Evolutionary conservation across 306 rosid genomes (phyloP), one percentile per base, ranked within the genome.

Genomic region (Cajanus cajan): DNA sequence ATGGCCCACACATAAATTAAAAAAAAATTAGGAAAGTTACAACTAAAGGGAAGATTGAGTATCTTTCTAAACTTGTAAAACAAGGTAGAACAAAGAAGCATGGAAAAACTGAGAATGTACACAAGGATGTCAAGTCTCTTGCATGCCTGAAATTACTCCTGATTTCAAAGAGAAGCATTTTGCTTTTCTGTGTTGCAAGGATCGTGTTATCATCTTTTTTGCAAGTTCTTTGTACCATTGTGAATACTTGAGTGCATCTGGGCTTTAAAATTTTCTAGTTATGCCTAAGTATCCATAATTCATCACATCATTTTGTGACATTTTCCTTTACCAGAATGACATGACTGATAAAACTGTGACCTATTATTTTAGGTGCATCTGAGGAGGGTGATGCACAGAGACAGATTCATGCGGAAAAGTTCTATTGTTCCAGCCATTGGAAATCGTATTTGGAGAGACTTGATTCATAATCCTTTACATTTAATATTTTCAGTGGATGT

Each of bases 381-480:
- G 73, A 91, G 99, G 87, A 90, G 97, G 85, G 99, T 95, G 77
- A 93, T 93, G 99, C 98, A 90, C 71, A 87, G 45, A 82, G 96
- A 93, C 82, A 90, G 99, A 91, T 92, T 93, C 90, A 95, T 95
- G 98, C 87, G 97, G 73, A 88, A 84, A 82, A 95, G 99, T 73
- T 90, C 96, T 51, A 93, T 95, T 64, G 58, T 81, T 86, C 80
- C 94, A 33, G 99, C 98, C 68, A 90, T 93, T 86, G 96, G 91
- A 80, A 87, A 85, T 89, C 99, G 99, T 71, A 80, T 95, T 82
- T 95, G 94, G 94, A 90, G 99, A 83, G 99, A 95, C 76, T 84
- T 95, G 84, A 93, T 95, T 81, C 99, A 95, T 76, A 95, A 95
- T 83, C 99, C 99, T 45, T 80, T 95, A 61, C 99, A 95, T 83